Evolutionary conservation across 148 eudicot genomes (phyloP).

Genomic region (Rhododendron griersonianum): DNA sequence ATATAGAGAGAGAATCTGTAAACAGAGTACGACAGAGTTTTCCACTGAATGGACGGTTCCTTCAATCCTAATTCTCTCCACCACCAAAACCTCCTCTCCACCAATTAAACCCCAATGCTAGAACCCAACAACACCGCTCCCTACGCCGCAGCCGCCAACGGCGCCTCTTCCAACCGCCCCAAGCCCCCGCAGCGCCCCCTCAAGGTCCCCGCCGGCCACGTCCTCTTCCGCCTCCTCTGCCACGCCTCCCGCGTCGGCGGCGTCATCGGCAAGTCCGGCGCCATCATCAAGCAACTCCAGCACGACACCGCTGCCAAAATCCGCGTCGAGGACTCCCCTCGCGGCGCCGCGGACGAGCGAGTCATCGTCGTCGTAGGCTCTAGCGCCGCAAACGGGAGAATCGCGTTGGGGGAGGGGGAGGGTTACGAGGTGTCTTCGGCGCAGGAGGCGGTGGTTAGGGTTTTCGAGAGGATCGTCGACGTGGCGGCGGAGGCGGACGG

Average conservation of each 20-base stretch:
- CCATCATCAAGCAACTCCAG: slow-evolving; percentile 56
- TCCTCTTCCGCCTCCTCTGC: slow-evolving; percentile 57
- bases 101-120: slow-evolving; percentile 4
- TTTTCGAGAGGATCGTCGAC: slow-evolving; percentile 67
- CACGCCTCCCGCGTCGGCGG: slow-evolving; percentile 58
- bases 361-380: slow-evolving; percentile 45
- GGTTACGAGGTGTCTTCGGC: slow-evolving; percentile 45
- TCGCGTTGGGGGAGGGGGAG: slow-evolving; percentile 9
- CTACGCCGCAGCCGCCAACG: slow-evolving; percentile 12
- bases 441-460: slow-evolving; percentile 66
- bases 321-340: slow-evolving; percentile 44
- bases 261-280: slow-evolving; percentile 72
- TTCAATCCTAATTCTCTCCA: slow-evolving; percentile 10
- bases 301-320: slow-evolving; percentile 43
- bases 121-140: slow-evolving; percentile 7
- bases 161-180: slow-evolving; percentile 12
- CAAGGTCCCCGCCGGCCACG: slow-evolving; percentile 34
- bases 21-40: not conserved
- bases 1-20: not conserved
- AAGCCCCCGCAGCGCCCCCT: slow-evolving; percentile 20
- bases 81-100: slow-evolving; percentile 10
- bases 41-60: slow-evolving; percentile 3
- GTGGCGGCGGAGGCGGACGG: slow-evolving; percentile 53
- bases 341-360: slow-evolving; percentile 31
- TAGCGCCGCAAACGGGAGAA: not conserved